These are phyloP conservation scores for Nannochloris sp. DNA, from an alignment of 139 green algal species.

Conservation along the genomic window DNA sequence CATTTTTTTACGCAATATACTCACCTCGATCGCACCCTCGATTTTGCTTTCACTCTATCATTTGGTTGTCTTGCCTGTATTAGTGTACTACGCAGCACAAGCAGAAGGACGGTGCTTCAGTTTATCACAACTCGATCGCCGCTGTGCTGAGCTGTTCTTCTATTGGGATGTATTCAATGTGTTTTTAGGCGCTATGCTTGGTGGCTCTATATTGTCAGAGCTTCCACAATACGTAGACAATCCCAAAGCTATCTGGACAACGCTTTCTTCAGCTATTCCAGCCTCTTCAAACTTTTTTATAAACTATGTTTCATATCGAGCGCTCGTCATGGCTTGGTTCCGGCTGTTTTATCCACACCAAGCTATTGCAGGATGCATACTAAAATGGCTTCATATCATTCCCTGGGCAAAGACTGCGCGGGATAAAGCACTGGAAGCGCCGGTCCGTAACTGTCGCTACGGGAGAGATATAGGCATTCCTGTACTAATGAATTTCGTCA, in stretches of 20 bases:
- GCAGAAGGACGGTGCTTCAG: constrained; percentile 27
- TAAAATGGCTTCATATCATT: constrained; percentile 21
- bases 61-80: constrained; percentile 64
- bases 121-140: constrained; percentile 35
- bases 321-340: constrained; percentile 31
- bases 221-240: constrained; percentile 37
- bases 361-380: constrained; percentile 5
- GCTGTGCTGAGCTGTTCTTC: constrained; percentile 47
- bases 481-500: constrained; percentile 49
- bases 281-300: constrained; percentile 87
- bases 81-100: constrained; percentile 51
- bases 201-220: constrained; percentile 37
- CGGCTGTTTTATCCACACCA: constrained; percentile 39
- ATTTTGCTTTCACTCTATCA: constrained; percentile 78
- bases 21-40: constrained; percentile 65
- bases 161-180: constrained; percentile 55
- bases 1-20: constrained; percentile 31
- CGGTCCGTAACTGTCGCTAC: constrained; percentile 32
- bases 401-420: constrained; percentile 25
- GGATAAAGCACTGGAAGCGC: constrained; percentile 31
- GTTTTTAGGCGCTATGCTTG: constrained; percentile 54
- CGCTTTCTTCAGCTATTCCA: constrained; percentile 67
- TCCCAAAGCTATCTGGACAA: constrained; percentile 42
- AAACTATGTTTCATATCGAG: constrained; percentile 41
- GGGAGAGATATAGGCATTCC: constrained; percentile 41